phyloP scores from a whole-genome alignment of 228 moss, liverwort and hornwort species.

The Sphagnum magellanicum region DNA sequence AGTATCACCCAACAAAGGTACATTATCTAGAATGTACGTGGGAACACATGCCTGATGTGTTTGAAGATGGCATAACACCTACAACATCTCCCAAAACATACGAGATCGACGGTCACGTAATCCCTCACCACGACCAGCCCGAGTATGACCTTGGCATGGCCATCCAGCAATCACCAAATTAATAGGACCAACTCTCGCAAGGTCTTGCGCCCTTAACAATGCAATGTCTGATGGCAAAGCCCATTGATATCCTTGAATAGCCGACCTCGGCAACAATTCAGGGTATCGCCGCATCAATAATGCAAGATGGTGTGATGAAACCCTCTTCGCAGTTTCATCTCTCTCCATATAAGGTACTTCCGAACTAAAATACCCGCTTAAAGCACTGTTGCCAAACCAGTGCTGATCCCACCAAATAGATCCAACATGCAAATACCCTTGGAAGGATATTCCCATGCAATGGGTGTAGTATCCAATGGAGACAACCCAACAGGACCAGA shows the following conservation, averaged over 20 bases:
- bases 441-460: background rate
- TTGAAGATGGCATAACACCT: background rate
- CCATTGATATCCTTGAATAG: background rate
- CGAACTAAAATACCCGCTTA: background rate
- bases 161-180: conserved; percentile 6
- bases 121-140: too few relatives aligned
- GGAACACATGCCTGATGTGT: background rate
- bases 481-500: too few relatives aligned
- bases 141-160: background rate
- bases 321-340: background rate
- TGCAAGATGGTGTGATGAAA: background rate
- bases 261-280: background rate
- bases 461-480: background rate
- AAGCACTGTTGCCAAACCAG: background rate
- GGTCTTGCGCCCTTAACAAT: background rate
- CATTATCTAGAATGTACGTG: background rate
- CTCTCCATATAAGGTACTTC: background rate
- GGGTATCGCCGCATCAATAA: background rate
- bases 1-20: background rate
- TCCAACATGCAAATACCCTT: background rate
- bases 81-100: too few relatives aligned
- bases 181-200: background rate
- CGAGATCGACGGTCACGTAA: too few relatives aligned
- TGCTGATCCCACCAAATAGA: conserved; percentile 7
- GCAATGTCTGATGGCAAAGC: background rate